Evolutionary conservation across 2,329 filamentous ascomycete genomes (phyloP).

Genomic region (Sporothrix schenckii): DNA sequence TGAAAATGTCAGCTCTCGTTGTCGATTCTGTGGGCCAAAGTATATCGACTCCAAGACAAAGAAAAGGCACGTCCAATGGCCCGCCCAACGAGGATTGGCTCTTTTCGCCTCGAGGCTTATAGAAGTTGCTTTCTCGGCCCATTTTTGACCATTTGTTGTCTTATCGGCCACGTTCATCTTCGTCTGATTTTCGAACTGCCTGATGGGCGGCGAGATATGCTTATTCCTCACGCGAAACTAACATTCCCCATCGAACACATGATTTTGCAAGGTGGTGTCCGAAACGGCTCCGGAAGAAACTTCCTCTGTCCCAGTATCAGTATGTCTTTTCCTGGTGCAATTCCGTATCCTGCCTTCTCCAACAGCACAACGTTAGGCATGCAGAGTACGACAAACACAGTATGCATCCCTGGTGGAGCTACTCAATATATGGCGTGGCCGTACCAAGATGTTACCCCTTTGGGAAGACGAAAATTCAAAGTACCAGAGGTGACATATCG

Average conservation of each 20-base stretch:
- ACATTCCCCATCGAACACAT: not conserved
- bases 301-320: not conserved
- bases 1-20: too few species aligned
- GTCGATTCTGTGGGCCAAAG: too few species aligned
- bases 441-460: not conserved
- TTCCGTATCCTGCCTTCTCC: not conserved
- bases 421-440: not conserved
- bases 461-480: not conserved
- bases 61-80: too few species aligned
- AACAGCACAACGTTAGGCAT: not conserved
- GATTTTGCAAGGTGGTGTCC: not conserved
- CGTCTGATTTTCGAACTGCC: not conserved
- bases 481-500: not conserved
- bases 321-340: not conserved
- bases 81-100: too few species aligned
- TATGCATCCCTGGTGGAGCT: conserved; percentile 5
- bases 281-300: not conserved
- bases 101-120: too few species aligned
- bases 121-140: too few species aligned
- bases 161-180: not conserved
- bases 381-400: not conserved
- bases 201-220: not conserved
- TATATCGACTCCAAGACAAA: too few species aligned
- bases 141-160: too few species aligned
- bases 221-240: not conserved